Conservation (phyloP, 495 filamentous ascomycete genomes). For the Podospora tetraspora region DNA sequence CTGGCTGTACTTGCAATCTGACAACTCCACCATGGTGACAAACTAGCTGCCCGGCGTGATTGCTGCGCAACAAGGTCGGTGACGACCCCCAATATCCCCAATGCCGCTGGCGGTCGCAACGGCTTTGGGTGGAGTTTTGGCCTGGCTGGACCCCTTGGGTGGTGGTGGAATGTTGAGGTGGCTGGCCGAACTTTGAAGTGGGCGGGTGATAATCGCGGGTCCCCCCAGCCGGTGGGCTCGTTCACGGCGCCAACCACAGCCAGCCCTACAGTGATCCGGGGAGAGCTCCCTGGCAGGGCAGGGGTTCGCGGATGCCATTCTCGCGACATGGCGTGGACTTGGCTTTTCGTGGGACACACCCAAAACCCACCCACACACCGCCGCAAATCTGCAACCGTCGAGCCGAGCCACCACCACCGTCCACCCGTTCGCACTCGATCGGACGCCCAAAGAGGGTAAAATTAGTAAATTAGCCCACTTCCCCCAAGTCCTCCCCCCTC, state of each 20-base stretch:
- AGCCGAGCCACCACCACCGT: not conserved
- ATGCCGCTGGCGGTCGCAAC: not conserved
- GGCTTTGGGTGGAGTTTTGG: not conserved
- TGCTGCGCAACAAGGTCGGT: too few relatives aligned
- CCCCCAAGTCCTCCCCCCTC: not conserved
- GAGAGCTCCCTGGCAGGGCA: constrained; percentile 1
- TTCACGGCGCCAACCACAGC: constrained; percentile 10
- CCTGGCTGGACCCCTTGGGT: not conserved
- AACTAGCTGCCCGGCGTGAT: not conserved
- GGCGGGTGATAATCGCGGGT: not conserved
- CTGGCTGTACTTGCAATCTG: not conserved
- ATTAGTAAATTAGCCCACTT: constrained; percentile 11
- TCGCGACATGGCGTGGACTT: not conserved
- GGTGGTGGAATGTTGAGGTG: not conserved
- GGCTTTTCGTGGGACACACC: not conserved
- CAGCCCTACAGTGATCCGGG: constrained; percentile 14
- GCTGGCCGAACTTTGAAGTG: too few relatives aligned
- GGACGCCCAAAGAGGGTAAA: constrained; percentile 5
- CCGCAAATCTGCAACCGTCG: not conserved
- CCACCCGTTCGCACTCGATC: not conserved
- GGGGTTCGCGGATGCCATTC: not conserved
- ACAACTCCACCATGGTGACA: not conserved
- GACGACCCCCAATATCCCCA: not conserved
- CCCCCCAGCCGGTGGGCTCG: constrained; percentile 5
- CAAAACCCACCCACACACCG: not conserved